phyloP scores from a whole-genome alignment of 2,329 filamentous ascomycete genomes.

The Penicillium sp. region DNA sequence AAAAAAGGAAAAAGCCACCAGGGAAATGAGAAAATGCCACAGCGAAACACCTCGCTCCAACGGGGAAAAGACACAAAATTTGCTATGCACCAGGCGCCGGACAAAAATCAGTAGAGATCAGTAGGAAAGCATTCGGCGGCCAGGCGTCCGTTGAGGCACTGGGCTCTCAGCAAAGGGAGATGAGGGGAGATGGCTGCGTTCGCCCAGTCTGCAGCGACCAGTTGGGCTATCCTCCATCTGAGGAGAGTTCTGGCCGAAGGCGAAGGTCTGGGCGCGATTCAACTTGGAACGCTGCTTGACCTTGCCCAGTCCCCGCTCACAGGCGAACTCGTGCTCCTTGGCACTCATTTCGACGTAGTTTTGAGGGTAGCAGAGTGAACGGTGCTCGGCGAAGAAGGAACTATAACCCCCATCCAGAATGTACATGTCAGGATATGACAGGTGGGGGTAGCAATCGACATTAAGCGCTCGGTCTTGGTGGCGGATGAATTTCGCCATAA shows the following conservation, averaged over 20 bases:
- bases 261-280: conserved; percentile 84
- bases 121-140: conserved; percentile 44
- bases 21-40: conserved; percentile 8
- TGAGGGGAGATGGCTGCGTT: conserved; percentile 30
- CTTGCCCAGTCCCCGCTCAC: conserved; percentile 89
- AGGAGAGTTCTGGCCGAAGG: conserved; percentile 71
- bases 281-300: conserved; percentile 85
- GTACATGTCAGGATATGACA: conserved; percentile 96
- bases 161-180: conserved; percentile 36
- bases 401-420: conserved; percentile 96
- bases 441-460: conserved; percentile 74
- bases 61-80: conserved; percentile 15
- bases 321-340: conserved; percentile 84
- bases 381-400: conserved; percentile 77
- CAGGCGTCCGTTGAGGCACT: conserved; percentile 33
- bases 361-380: conserved; percentile 79
- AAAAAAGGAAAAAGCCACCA: conserved; percentile 16
- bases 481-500: conserved; percentile 92
- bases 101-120: conserved; percentile 19
- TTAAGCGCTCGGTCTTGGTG: conserved; percentile 82
- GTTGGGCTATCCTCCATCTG: conserved; percentile 61
- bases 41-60: conserved; percentile 24
- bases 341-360: conserved; percentile 96
- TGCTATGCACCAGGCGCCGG: conserved; percentile 15
- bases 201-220: conserved; percentile 39